Base-by-base conservation (phyloP, 2,329 filamentous ascomycete genomes). In the Fusarium sororula region DNA sequence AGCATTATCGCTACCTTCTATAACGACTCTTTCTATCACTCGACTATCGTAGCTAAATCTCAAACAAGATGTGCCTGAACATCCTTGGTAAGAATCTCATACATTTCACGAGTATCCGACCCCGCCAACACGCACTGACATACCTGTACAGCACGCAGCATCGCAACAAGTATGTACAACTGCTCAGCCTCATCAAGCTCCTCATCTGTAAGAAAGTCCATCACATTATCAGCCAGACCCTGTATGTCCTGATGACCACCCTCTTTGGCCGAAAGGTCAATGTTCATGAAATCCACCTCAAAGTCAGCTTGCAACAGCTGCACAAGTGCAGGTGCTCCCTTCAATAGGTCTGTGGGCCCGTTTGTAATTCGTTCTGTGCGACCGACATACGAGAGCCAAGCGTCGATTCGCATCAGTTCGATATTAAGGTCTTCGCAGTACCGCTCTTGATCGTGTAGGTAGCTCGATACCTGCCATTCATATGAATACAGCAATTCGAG, bases 201-300 rank as follows among this genome's bases (percentile, higher is more conserved):
- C 24, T 54, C 50, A 10, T 54, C 50, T 0, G 24, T 38, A 0
- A 54, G 18, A 22, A 54, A 54, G 10, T 38, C 32, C 32, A 54
- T 38, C 32, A 28, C 50, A 3, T 54, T 54, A 2, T 54, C 50
- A 1, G 50, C 30, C 0, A 54, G 0, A 0, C 50, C 50, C 10
- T 28, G 50, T 17, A 54, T 54, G 1, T 54, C 50, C 3, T 54
- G 24, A 38, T 54, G 14, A 22, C 50, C 50, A 4, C 50, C 50
- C 10, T 54, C 50, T 3, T 54, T 54, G 7, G 32, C 50, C 2
- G 50, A 54, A 0, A 54, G 14, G 5, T 38, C 50, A 22, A 54
- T 54, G 18, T 54, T 54, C 50, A 54, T 54, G 14, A 54, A 54
- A 15, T 54, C 24, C 4, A 38, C 50, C 3, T 54, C 32, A 17